These are phyloP conservation scores for Alternaria viburni DNA, from an alignment of 2,329 filamentous ascomycete species.

Conservation along the genomic window DNA sequence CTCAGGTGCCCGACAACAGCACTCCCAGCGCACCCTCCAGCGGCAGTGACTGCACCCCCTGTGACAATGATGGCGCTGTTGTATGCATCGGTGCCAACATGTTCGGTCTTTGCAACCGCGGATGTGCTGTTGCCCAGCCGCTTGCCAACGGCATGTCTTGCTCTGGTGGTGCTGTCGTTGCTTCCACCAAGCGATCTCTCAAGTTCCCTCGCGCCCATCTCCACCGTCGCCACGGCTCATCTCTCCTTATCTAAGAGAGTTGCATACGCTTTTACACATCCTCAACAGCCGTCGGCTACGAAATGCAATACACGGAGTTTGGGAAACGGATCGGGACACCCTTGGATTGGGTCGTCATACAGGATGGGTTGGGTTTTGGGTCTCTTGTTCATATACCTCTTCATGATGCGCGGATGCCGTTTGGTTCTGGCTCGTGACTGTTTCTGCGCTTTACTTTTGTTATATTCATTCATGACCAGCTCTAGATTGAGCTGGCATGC, in stretches of 20 bases:
- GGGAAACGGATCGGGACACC: slow-evolving; percentile 16
- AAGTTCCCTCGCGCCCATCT: slow-evolving; percentile 36
- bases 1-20: slow-evolving; percentile 14
- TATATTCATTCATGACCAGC: slow-evolving; percentile 21
- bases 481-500: slow-evolving; percentile 18
- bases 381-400: slow-evolving; percentile 25
- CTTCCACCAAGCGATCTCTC: slow-evolving; percentile 19
- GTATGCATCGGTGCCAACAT: slow-evolving; percentile 52
- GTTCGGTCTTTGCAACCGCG: slow-evolving; percentile 55
- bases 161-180: slow-evolving; percentile 38
- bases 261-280: slow-evolving; percentile 7
- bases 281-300: slow-evolving; percentile 11
- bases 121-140: slow-evolving; percentile 49
- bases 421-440: slow-evolving; percentile 17
- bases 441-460: slow-evolving; percentile 11
- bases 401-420: slow-evolving; percentile 8
- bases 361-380: slow-evolving; percentile 13
- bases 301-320: slow-evolving; percentile 34
- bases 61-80: slow-evolving; percentile 50
- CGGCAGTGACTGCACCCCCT: slow-evolving; percentile 38
- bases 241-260: slow-evolving; percentile 26
- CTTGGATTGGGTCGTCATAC: slow-evolving; percentile 10
- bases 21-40: slow-evolving; percentile 13
- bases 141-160: slow-evolving; percentile 53
- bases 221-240: slow-evolving; percentile 37